Evolutionary conservation across 2,329 filamentous ascomycete genomes (phyloP), one percentile per base, ranked within the genome.

Genomic region (Colletotrichum euphorbiae): DNA sequence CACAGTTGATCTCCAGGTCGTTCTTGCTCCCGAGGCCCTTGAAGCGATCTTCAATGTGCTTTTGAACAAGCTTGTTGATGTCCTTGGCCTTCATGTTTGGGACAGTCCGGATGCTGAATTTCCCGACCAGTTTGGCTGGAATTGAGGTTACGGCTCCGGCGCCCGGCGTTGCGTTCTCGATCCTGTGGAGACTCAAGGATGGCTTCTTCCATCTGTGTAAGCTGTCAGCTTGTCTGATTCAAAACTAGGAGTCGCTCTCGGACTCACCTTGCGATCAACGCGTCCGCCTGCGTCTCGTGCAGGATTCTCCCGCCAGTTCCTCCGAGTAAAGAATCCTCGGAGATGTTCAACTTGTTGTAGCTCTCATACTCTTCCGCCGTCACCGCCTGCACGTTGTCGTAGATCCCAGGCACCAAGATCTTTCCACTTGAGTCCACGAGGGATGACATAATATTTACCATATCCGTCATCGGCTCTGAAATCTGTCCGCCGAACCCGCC

Each of bases 61-160:
- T 90, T 82, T 89, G 92, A 46, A 99, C 95, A 54, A 91, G 86
- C 77, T 89, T 87, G 82, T 97, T 97, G 75, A 97, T 97, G 77
- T 91, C 89, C 62, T 93, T 90, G 73, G 93, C 93, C 78, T 98
- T 92, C 96, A 99, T 99, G 83, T 99, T 89, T 58, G 96, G 96
- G 15, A 99, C 96, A 38, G 94, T 98, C 73, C 96, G 91, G 81
- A 99, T 98, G 58, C 93, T 97, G 85, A 99, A 99, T 84, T 99
- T 99, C 82, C 96, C 96, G 75, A 91, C 92, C 63, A 98, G 95
- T 85, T 98, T 98, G 75, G 96, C 95, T 3, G 96, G 96, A 74
- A 99, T 99, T 75, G 99, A 96, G 0, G 96, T 99, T 87, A 99
- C 98, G 62, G 94, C 96, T 50, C 96, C 96, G 3, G 94, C 91